A percentile compares a stretch with the other conserved stretches of the same genome.
phyloP scores from a whole-genome alignment of 768 basidiomycete species.

The Mycena albidolilacea region DNA sequence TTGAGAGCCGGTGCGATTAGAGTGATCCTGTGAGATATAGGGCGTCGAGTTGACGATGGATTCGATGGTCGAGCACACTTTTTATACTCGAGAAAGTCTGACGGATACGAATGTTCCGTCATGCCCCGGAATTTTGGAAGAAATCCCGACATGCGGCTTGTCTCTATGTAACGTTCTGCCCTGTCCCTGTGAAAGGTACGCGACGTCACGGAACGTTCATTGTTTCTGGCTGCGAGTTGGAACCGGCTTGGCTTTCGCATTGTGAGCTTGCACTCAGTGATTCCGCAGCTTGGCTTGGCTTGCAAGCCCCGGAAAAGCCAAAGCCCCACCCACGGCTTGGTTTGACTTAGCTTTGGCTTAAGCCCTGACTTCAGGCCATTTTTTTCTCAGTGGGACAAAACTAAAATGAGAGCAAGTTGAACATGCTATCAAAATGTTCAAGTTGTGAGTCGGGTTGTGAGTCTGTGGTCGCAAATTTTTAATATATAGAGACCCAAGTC shows the following conservation, averaged over 20 bases:
- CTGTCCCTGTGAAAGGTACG: slow-evolving; percentile 12
- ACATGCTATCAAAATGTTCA: too few relatives aligned
- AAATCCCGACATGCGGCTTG: slow-evolving; percentile 18
- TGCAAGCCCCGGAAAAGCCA: too few relatives aligned
- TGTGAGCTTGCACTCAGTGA: neutral
- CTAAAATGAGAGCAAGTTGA: too few relatives aligned
- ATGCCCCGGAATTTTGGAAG: slow-evolving; percentile 10
- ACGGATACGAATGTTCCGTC: slow-evolving; percentile 11
- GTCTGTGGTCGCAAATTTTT: too few relatives aligned
- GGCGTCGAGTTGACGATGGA: slow-evolving; percentile 20
- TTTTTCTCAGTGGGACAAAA: too few relatives aligned
- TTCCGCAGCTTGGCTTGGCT: too few relatives aligned
- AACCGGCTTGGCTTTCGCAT: slow-evolving; percentile 6
- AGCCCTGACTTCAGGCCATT: too few relatives aligned
- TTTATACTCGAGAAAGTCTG: slow-evolving; percentile 17
- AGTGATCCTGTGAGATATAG: slow-evolving; percentile 16
- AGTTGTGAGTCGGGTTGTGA: too few relatives aligned
- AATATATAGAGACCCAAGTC: too few relatives aligned
- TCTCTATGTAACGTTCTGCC: slow-evolving; percentile 1
- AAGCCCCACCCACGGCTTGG: too few relatives aligned
- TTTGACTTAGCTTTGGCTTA: too few relatives aligned
- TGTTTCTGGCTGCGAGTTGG: slow-evolving; percentile 15
- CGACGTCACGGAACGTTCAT: slow-evolving; percentile 5
- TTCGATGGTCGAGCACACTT: slow-evolving; percentile 11
- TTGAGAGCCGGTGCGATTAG: slow-evolving; percentile 18